Conservation (phyloP, 169 alveolate species). For the Plasmodium malariae region DNA sequence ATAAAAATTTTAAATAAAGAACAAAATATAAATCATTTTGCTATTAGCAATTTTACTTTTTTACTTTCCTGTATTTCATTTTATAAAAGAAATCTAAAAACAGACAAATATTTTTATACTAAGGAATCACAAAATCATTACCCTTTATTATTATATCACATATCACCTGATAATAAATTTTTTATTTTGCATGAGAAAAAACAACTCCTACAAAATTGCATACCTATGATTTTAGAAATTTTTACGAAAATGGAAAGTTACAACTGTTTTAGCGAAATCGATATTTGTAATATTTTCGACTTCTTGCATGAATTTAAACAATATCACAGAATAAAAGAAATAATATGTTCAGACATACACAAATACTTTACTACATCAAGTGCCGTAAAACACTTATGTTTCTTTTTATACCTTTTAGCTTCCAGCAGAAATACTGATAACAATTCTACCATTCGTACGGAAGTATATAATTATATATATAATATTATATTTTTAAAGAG, state of each 20-base stretch:
- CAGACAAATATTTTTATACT: background rate
- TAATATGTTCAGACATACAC: slow-evolving; percentile 26
- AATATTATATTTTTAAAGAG: slow-evolving; percentile 29
- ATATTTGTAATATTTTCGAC: slow-evolving; percentile 73
- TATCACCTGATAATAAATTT: background rate
- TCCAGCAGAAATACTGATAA: background rate
- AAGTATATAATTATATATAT: slow-evolving; percentile 47
- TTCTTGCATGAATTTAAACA: slow-evolving; percentile 71
- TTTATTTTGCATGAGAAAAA: slow-evolving; percentile 7
- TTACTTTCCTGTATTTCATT: slow-evolving; percentile 69
- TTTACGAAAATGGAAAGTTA: slow-evolving; percentile 28
- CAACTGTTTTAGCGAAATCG: slow-evolving; percentile 28
- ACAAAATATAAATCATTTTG: slow-evolving; percentile 32
- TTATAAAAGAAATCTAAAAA: slow-evolving; percentile 58
- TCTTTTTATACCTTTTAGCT: slow-evolving; percentile 47
- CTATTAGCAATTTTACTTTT: slow-evolving; percentile 60
- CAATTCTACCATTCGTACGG: background rate
- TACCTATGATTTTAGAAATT: slow-evolving; percentile 44
- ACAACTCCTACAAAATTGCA: slow-evolving; percentile 16
- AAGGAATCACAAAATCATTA: background rate
- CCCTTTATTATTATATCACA: slow-evolving; percentile 5
- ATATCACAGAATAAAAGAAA: slow-evolving; percentile 27
- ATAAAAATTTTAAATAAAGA: slow-evolving; percentile 34
- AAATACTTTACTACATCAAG: slow-evolving; percentile 59
- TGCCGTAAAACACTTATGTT: slow-evolving; percentile 56